Evolutionary conservation across 768 basidiomycete species (phyloP), one percentile per base, ranked within the genome.

Genomic region (Amanita jacksonii): DNA sequence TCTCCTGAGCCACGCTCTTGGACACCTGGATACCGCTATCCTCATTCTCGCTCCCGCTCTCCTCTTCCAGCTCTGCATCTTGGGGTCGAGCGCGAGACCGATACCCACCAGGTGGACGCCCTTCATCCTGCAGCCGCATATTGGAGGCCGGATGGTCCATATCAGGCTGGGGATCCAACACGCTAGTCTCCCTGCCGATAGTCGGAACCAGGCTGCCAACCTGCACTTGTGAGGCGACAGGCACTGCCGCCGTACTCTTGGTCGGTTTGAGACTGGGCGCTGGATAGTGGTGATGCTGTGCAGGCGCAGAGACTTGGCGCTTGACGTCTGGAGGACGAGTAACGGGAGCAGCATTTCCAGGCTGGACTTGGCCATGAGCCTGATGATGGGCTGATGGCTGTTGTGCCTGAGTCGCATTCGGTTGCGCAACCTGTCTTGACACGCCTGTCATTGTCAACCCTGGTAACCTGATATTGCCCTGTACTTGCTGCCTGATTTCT

Each of bases 11-110:
- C 24, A 81, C 69, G 39, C 81, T 84, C 58, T 68, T 69, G 19
- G 83, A 79, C 16, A 85, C 60, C 52, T 75, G 70, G 22, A 82
- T 66, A 18, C 58, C 63, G 36, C 56, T 54, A n/a, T n/a, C n/a
- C 10, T 59, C 59, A 1, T 70, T 74, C 12, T 78, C 77, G 31
- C 64, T 71, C 13, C 66, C 76, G 45, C 71, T 77, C 18, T 74
- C 73, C n/a, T 80, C 74, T 48, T 85, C 85, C 67, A 85, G 61
- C 57, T 85, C 84, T 51, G 67, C 65, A 18, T 70, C 79, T 44
- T 73, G 65, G 1, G 82, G 85, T 4, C 73, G 76, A 7, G 78
- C 82, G 54, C 76, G 78, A 6, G 77, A 79, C 12, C 79, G 65
- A 49, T 85, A 81, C 5, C 69, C 73, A 10, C 63, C 58, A 49